Evolutionary conservation across 768 basidiomycete genomes (phyloP), one percentile per base, ranked within the genome.

Genomic region (Naganishia onofrii): DNA sequence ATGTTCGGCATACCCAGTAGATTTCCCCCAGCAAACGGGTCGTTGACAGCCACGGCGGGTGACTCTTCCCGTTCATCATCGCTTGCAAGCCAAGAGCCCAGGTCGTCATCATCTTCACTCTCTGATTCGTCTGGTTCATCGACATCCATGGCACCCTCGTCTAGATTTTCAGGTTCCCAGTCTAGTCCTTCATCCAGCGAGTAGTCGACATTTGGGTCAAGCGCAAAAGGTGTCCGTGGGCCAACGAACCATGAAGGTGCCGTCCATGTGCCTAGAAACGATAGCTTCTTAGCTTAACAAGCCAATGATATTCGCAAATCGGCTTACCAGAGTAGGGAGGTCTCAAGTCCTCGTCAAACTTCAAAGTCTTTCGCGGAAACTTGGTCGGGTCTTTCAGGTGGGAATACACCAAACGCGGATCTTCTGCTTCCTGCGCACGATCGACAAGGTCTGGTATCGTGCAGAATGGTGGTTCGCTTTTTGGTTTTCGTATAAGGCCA

Each of bases 171-270:
- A 69, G 90, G 90, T 72, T 92, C 92, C 96, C 96, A 98, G 74
- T 98, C 96, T 74, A 89, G 92, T 17, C 92, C 95, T 64, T 91
- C 93, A 82, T 99, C 94, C 76, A 94, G 92, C 5, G 86, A 86
- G 79, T 98, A 99, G 81, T 98, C 93, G 66, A 91, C 85, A 15
- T 86, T 84, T 0, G 89, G 82, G 75, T 99, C 96, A 73, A 86
- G 86, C 2, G 85, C 87, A 71, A 95, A 89, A 0, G 96, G 94
- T 21, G 85, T 86, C 19, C 96, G 87, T 1, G 93, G 89, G 0
- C 92, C 89, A 70, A 98, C 87, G 38, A 87, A 81, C 21, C 84
- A 84, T 17, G 93, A 94, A 70, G 84, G 87, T 66, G 89, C 88
- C 9, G 93, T 93, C 89, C 91, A 97, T 7, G 96, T 98, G 26